phyloP scores from a whole-genome alignment of 1,139 yeast species.

The Candida sp. region DNA sequence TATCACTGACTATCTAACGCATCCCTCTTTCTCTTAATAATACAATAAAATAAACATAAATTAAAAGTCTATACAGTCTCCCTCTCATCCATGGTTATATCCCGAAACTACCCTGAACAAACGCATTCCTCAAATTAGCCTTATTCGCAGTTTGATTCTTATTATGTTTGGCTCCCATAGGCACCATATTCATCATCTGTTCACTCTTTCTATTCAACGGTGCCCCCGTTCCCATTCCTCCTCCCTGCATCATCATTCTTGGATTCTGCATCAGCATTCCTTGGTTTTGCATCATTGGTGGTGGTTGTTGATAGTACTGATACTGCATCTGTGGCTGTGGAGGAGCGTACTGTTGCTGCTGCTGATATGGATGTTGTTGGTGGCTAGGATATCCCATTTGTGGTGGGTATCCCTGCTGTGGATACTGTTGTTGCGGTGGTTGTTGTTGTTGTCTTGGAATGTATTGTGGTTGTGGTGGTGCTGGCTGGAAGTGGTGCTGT shows the following conservation, averaged over 20 bases:
- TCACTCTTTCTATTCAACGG: slow-evolving; percentile 14
- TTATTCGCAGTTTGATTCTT: slow-evolving; percentile 40
- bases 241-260: slow-evolving; percentile 4
- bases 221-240: slow-evolving; percentile 6
- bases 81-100: slow-evolving; percentile 17
- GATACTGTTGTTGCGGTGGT: neutral
- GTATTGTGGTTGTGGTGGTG: slow-evolving; percentile 6
- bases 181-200: slow-evolving; percentile 41
- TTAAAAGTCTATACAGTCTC: neutral
- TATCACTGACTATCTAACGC: no score
- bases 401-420: slow-evolving; percentile 4
- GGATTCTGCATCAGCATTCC: slow-evolving; percentile 2
- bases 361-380: neutral
- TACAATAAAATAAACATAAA: neutral
- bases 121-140: slow-evolving; percentile 46
- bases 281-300: neutral
- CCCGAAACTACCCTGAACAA: slow-evolving; percentile 46
- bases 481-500: slow-evolving; percentile 2
- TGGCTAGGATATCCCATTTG: slow-evolving; percentile 4
- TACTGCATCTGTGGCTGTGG: slow-evolving; percentile 4
- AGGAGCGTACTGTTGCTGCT: slow-evolving; percentile 6
- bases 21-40: neutral
- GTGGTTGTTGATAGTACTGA: slow-evolving; percentile 6
- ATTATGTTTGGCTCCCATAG: slow-evolving; percentile 34
- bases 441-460: slow-evolving; percentile 2